Base-by-base conservation (phyloP, 768 basidiomycete genomes). In the Mycena rosella region DNA sequence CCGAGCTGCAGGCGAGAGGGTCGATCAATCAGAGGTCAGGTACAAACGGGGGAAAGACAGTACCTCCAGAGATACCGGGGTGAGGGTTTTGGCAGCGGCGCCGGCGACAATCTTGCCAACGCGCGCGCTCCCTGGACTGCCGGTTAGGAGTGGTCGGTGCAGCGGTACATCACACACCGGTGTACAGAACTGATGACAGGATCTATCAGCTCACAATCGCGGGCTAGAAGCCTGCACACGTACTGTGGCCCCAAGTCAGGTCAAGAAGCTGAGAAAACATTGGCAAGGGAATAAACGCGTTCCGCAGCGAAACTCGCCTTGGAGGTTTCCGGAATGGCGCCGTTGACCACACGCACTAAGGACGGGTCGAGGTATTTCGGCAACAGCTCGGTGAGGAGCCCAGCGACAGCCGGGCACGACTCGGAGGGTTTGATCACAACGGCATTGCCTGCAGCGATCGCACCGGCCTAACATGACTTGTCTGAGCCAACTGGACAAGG, bases 391-490 rank as follows among this genome's bases (percentile, higher is more conserved):
- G 89, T 84, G 18, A 94, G 74, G 14, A 95, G 83, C 13, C 84
- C 72, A 47, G 86, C 87, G 5, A 82, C 79, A 2, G 86, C 84
- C 0, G 90, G 87, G 0, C 87, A 80, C 3, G 87, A 78, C 73
- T 96, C 95, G 1, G 95, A 91, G 0, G 93, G 92, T 76, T 96
- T 96, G 57, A 95, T 51, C 6, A 91, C 78, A 4, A 86, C 87
- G 0, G 91, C 82, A 72, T 90, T 90, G 8, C 95, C 95, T 3
- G 94, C 92, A 0, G 94, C 90, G 44, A 96, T 86, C 1, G 95
- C 95, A 10, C 90, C 90, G 49, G 84, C 84, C 80, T 83, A 34
- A 49, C 48, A 29, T 58, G n/a, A 36, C 22, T 44, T 40, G 55
- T 47, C 13, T 10, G 26, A 15, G 38, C 60, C 36, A 18, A 36